phyloP scores from a whole-genome alignment of 495 filamentous ascomycete species.

The Daldinia vernicosa region DNA sequence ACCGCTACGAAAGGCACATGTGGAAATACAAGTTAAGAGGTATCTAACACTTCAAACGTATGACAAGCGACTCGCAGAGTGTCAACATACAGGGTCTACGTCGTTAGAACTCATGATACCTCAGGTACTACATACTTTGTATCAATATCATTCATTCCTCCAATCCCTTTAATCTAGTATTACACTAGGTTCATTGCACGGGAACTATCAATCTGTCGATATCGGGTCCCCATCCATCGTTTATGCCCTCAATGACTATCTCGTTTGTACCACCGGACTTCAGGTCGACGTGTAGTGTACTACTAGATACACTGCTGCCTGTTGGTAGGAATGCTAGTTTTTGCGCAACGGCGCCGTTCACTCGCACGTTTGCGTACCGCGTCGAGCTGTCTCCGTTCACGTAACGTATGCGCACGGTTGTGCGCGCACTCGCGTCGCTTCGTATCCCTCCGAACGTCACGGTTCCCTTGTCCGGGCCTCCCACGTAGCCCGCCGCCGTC shows the following conservation, averaged over 20 bases:
- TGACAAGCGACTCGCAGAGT: not conserved
- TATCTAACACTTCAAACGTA: not conserved
- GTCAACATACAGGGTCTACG: not conserved
- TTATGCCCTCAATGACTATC: conserved; percentile 58
- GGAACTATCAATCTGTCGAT: conserved; percentile 66
- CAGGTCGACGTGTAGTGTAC: conserved; percentile 54
- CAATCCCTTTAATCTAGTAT: not conserved
- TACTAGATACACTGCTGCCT: conserved; percentile 44
- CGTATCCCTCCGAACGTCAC: conserved; percentile 57
- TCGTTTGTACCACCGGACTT: conserved; percentile 55
- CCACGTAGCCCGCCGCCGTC: conserved; percentile 62
- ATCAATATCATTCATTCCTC: conserved; percentile 1
- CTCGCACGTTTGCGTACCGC: conserved; percentile 62
- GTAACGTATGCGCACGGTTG: conserved; percentile 64
- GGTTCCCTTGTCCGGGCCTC: conserved; percentile 57
- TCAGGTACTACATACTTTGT: not conserved
- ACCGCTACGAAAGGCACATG: not conserved
- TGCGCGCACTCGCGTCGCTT: conserved; percentile 56
- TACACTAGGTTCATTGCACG: conserved; percentile 22
- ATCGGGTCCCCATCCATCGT: conserved; percentile 63
- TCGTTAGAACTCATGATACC: not conserved
- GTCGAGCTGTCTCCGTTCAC: conserved; percentile 62
- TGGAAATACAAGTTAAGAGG: not conserved
- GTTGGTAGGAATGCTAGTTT: conserved; percentile 62
- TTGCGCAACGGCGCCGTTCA: conserved; percentile 61